Evolutionary conservation across 495 filamentous ascomycete genomes (phyloP), one percentile per base, ranked within the genome.

Genomic region (Penicillium longicatenatum): DNA sequence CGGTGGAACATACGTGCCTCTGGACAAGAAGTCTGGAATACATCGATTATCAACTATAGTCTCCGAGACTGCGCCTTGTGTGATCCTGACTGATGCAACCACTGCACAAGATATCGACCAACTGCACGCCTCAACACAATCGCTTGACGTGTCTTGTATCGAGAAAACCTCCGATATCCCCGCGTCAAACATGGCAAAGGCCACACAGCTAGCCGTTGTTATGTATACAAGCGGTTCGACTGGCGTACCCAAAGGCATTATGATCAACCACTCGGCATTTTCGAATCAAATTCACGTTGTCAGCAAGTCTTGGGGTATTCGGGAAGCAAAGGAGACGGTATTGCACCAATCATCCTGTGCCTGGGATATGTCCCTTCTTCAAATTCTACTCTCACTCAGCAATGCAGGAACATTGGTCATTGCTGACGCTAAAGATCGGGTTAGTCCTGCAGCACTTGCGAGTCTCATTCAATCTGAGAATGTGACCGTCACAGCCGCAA

Each of bases 1-100:
- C 45, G 83, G 82, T 0, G 75, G 58, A 1, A 58, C 75, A 2
- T 85, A 84, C 53, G 63, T 85, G 1, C 83, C 84, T 0, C 45
- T 86, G 9, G 82, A 85, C 50, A 61, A 70, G 2, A 59, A 70
- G 6, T 72, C 66, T 12, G 60, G 72, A 16, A 47, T 68, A 2
- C 17, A 60, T 5, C 73, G 78, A 4, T 70, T 79, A 1, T 60
- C 58, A 1, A 31, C 54, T 6, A 65, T 79, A 8, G 63, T 63
- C 1, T 41, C 58, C 4, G 63, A 62, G 16, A 63, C 58, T 24
- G 24, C 66, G 14, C 62, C 67, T 5, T 48, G 22, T 8, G 55
- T 64, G 11, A 43, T 75, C 21, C n/a, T 69, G 14, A 26, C 22
- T 4, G 55, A 63, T 51, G 33, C 20, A 2, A 19, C 52, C 2